A percentile compares a stretch with the other conserved stretches of the same genome.
phyloP scores from a whole-genome alignment of 139 green algal species.

The Trebouxia sp. region DNA sequence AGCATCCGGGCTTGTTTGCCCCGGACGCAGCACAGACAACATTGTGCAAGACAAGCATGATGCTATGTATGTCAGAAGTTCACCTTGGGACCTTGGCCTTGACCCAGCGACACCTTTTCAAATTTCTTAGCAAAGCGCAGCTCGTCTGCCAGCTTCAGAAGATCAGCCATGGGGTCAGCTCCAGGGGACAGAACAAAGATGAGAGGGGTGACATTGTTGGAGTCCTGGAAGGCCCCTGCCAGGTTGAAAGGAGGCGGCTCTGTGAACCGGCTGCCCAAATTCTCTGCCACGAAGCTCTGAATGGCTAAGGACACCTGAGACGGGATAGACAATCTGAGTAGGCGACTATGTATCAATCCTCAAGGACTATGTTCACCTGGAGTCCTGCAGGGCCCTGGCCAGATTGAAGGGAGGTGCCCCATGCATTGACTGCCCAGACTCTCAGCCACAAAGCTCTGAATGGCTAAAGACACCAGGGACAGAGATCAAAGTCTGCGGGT shows the following conservation, averaged over 20 bases:
- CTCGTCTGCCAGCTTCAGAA: conserved; percentile 86
- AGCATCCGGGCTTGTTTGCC: no score
- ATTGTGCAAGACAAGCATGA: no score
- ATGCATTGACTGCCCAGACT: conserved; percentile 72
- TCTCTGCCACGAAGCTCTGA: conserved; percentile 56
- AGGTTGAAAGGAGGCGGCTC: conserved; percentile 78
- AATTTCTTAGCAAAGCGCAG: conserved; percentile 77
- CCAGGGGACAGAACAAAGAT: conserved; percentile 88
- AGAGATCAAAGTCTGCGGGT: no score
- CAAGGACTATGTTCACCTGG: no score
- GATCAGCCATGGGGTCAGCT: conserved; percentile 71
- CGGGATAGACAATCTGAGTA: neutral
- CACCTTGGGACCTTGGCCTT: conserved; percentile 73
- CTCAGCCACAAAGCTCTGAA: conserved; percentile 51
- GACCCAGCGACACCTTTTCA: conserved; percentile 81
- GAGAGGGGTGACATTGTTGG: conserved; percentile 64
- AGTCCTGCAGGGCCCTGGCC: neutral
- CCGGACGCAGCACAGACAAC: no score
- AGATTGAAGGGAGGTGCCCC: conserved; percentile 43
- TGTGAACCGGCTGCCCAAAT: conserved; percentile 71
- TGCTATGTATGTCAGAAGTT: neutral
- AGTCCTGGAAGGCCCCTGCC: conserved; percentile 78
- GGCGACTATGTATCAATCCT: no score
- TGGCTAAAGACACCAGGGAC: neutral
- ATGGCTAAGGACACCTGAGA: conserved; percentile 44